These are phyloP conservation scores for Cicer pinnatifidum DNA, from an alignment of 306 rosid genomes.

Conservation along the genomic window DNA sequence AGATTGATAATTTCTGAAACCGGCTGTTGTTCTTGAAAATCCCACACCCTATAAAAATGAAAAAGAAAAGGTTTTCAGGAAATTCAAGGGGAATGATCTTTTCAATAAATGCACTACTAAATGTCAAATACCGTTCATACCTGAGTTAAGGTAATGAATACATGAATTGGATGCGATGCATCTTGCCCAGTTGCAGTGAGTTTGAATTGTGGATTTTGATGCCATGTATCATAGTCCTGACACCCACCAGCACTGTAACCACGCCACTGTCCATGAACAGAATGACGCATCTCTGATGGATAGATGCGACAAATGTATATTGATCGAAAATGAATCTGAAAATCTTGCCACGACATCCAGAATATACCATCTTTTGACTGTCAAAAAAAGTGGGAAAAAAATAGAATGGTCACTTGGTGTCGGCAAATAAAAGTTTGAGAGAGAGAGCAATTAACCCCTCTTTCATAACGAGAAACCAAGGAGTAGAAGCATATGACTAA, in stretches of 20 bases:
- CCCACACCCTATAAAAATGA: constrained; percentile 80
- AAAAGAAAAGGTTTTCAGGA: constrained; percentile 16
- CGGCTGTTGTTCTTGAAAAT: constrained; percentile 96
- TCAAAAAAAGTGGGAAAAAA: constrained; percentile 26
- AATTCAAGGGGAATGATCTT: background rate
- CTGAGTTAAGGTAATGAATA: constrained; percentile 97
- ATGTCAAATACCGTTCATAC: constrained; percentile 47
- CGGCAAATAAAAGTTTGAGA: constrained; percentile 11
- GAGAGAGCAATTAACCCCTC: constrained; percentile 13
- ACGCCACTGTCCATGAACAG: constrained; percentile 97
- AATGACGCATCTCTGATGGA: constrained; percentile 94
- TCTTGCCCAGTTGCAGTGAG: constrained; percentile 91
- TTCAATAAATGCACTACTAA: constrained; percentile 14
- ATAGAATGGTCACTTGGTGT: constrained; percentile 12
- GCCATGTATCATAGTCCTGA: constrained; percentile 98
- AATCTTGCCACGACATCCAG: constrained; percentile 99
- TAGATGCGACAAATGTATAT: constrained; percentile 95
- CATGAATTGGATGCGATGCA: constrained; percentile 90
- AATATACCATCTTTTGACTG: constrained; percentile 98
- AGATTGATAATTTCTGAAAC: constrained; percentile 95
- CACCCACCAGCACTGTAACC: constrained; percentile 99
- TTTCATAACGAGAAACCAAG: constrained; percentile 20
- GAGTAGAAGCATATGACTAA: constrained; percentile 19
- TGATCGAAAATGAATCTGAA: constrained; percentile 97
- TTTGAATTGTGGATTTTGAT: constrained; percentile 97